phyloP scores from a whole-genome alignment of 768 basidiomycete species.

The Hypholoma fasciculare region DNA sequence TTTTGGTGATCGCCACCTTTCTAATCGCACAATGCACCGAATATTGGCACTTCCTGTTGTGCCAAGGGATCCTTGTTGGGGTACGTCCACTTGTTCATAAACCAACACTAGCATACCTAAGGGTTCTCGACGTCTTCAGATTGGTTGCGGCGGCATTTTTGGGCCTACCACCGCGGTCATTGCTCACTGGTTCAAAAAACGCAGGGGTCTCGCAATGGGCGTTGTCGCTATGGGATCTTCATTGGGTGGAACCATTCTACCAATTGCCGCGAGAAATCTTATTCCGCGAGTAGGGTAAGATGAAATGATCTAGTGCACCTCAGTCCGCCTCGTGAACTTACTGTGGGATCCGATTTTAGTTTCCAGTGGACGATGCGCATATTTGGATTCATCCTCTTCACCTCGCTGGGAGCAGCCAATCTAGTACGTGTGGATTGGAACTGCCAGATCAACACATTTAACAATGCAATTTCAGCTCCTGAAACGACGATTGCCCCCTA shows the following conservation, averaged over 20 bases:
- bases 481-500: conserved; percentile 55
- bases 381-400: conserved; percentile 61
- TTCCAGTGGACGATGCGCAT: conserved; percentile 79
- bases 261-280: conserved; percentile 58
- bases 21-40: conserved; percentile 68
- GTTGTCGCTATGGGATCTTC: conserved; percentile 65
- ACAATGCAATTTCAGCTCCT: conserved; percentile 27
- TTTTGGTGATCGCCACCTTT: conserved; percentile 58
- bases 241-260: conserved; percentile 67
- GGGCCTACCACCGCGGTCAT: conserved; percentile 59
- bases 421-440: conserved; percentile 29
- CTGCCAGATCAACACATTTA: neutral
- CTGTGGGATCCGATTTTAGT: conserved; percentile 31
- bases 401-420: conserved; percentile 53
- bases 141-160: conserved; percentile 59
- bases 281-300: conserved; percentile 46
- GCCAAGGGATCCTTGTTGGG: conserved; percentile 69
- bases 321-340: neutral
- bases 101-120: neutral
- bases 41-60: conserved; percentile 81
- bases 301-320: neutral
- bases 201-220: conserved; percentile 62
- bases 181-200: conserved; percentile 74
- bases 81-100: conserved; percentile 33
- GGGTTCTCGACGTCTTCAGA: conserved; percentile 19